Evolutionary conservation across 2,329 filamentous ascomycete species (phyloP).

Genomic region (Claviceps sp.): DNA sequence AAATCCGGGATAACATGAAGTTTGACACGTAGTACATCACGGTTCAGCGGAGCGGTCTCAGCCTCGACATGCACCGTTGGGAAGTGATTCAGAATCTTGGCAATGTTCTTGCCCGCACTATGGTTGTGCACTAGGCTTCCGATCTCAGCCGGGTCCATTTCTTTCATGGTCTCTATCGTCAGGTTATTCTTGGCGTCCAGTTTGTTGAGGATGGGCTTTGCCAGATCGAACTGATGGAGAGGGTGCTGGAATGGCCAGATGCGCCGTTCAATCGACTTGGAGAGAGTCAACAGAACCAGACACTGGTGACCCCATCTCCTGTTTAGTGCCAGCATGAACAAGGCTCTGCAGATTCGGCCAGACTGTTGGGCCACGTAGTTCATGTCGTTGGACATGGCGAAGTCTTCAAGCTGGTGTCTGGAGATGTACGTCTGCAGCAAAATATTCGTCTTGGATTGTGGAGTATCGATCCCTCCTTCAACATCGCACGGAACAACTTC

Average conservation of each 20-base stretch:
- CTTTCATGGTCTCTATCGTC: slow-evolving; percentile 71
- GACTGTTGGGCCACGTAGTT: slow-evolving; percentile 95
- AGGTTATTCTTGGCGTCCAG: slow-evolving; percentile 67
- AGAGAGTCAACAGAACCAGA: slow-evolving; percentile 75
- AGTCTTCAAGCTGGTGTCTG: slow-evolving; percentile 76
- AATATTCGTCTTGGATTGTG: slow-evolving; percentile 92
- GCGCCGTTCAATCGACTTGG: slow-evolving; percentile 93
- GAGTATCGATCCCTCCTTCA: slow-evolving; percentile 52
- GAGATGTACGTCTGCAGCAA: slow-evolving; percentile 91
- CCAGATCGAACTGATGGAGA: slow-evolving; percentile 85
- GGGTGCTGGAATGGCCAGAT: slow-evolving; percentile 94
- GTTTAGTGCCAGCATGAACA: slow-evolving; percentile 97
- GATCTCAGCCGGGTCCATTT: slow-evolving; percentile 89
- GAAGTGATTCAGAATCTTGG: slow-evolving; percentile 76
- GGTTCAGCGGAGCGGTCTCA: slow-evolving; percentile 88
- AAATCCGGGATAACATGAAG: slow-evolving; percentile 83
- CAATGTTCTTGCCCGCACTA: slow-evolving; percentile 69
- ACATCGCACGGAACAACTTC: slow-evolving; percentile 67
- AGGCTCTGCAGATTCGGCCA: slow-evolving; percentile 79
- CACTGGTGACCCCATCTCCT: slow-evolving; percentile 94
- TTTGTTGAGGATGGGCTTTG: slow-evolving; percentile 68
- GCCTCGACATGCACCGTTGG: slow-evolving; percentile 83
- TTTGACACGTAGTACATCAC: slow-evolving; percentile 85
- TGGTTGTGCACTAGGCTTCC: slow-evolving; percentile 85
- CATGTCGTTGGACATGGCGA: slow-evolving; percentile 80